Conservation (phyloP, 2,329 filamentous ascomycete genomes). For the Penicillium psychrosexuale region DNA sequence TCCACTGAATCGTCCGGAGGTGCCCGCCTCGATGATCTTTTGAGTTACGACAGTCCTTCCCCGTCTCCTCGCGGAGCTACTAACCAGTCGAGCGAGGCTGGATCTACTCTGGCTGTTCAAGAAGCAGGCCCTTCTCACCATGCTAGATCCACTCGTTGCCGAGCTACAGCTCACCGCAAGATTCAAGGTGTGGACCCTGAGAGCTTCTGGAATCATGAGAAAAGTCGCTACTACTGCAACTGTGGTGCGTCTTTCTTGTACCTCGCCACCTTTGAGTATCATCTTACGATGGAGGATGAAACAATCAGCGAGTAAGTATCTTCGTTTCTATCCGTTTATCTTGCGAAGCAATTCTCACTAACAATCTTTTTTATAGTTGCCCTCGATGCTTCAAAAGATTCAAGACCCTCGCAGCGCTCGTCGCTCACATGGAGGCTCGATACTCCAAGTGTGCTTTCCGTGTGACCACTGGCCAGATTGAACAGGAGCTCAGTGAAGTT, state of each 20-base stretch:
- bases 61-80: not conserved
- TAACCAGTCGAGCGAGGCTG: not conserved
- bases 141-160: not conserved
- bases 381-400: slow-evolving; percentile 41
- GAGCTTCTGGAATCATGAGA: slow-evolving; percentile 27
- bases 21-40: not conserved
- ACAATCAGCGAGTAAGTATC: slow-evolving; percentile 12
- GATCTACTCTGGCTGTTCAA: not conserved
- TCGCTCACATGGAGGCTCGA: slow-evolving; percentile 42
- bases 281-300: not conserved
- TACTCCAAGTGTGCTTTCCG: slow-evolving; percentile 37
- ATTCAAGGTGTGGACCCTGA: slow-evolving; percentile 17
- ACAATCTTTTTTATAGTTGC: slow-evolving; percentile 27
- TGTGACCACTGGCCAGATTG: slow-evolving; percentile 25
- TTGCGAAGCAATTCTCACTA: not conserved
- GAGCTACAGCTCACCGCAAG: not conserved
- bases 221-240: slow-evolving; percentile 34
- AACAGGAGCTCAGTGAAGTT: slow-evolving; percentile 37
- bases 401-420: slow-evolving; percentile 36
- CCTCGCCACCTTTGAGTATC: not conserved
- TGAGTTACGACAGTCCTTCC: not conserved
- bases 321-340: no score
- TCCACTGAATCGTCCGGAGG: slow-evolving; percentile 1
- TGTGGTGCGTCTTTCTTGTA: slow-evolving; percentile 22
- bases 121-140: not conserved